phyloP scores from a whole-genome alignment of 78 protist genomes.

The Emiliania huxleyi region DNA sequence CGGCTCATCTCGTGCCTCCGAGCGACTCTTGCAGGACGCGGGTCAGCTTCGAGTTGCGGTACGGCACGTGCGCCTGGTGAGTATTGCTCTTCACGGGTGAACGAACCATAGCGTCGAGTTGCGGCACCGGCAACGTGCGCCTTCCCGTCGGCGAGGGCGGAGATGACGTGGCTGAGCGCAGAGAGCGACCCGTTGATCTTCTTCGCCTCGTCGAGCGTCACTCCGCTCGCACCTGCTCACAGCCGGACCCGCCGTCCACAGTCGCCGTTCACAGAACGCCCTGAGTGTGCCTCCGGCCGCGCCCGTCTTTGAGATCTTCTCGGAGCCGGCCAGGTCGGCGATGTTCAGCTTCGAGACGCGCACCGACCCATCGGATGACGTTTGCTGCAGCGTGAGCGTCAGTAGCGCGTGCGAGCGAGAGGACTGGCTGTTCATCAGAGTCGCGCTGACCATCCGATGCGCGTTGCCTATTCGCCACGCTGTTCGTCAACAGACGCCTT shows the following conservation, averaged over 20 bases:
- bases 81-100: too few species aligned
- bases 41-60: constrained; percentile 90
- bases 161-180: constrained; percentile 74
- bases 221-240: too few species aligned
- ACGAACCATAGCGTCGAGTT: too few species aligned
- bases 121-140: background rate
- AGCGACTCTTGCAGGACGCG: constrained; percentile 70
- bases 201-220: constrained; percentile 65
- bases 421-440: constrained; percentile 60
- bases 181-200: constrained; percentile 67
- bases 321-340: constrained; percentile 49
- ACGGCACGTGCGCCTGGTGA: constrained; percentile 87
- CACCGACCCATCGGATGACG: background rate
- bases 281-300: too few species aligned
- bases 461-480: too few species aligned
- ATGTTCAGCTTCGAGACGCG: constrained; percentile 25
- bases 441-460: constrained; percentile 45
- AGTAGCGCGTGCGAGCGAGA: constrained; percentile 68
- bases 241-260: too few species aligned
- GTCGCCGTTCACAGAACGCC: too few species aligned
- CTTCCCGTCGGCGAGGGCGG: constrained; percentile 59
- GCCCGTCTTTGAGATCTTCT: constrained; percentile 4
- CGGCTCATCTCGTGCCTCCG: too few species aligned
- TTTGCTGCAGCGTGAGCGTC: constrained; percentile 37
- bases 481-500: too few species aligned